A percentile compares a stretch with the other conserved stretches of the same genome.
phyloP scores from a whole-genome alignment of 345 rosid species.

The Syzygium oleosum region DNA sequence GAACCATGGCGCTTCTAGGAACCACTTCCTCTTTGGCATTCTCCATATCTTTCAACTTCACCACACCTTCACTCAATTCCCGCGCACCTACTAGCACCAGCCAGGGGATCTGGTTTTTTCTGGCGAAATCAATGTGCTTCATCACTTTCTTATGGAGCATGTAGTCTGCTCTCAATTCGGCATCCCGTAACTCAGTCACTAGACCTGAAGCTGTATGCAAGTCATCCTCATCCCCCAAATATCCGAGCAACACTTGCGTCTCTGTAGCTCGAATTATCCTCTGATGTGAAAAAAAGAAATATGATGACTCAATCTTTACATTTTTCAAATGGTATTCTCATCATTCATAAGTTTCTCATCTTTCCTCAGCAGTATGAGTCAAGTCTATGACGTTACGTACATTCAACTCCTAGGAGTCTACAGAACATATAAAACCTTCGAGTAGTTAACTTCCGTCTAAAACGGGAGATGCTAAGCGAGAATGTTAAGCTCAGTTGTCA shows the following conservation, averaged over 20 bases:
- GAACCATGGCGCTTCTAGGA: conserved; percentile 35
- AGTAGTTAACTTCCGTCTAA: neutral
- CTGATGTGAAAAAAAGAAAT: neutral
- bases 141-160: conserved; percentile 43
- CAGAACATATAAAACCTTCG: too few species aligned
- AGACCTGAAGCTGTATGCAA: conserved; percentile 50
- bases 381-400: neutral
- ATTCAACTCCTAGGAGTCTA: too few species aligned
- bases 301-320: neutral
- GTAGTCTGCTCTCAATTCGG: conserved; percentile 59
- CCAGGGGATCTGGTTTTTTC: conserved; percentile 43
- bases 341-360: neutral
- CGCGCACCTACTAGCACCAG: conserved; percentile 60
- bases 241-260: conserved; percentile 63
- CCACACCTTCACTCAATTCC: conserved; percentile 50
- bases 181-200: conserved; percentile 57
- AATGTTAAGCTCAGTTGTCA: neutral
- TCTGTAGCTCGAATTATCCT: conserved; percentile 57
- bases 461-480: neutral
- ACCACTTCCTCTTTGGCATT: conserved; percentile 38
- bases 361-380: neutral
- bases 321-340: neutral
- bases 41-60: conserved; percentile 48
- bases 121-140: conserved; percentile 52
- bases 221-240: conserved; percentile 52